Conservation (phyloP, 768 basidiomycete species). For the Rhizopogon vulgaris region DNA sequence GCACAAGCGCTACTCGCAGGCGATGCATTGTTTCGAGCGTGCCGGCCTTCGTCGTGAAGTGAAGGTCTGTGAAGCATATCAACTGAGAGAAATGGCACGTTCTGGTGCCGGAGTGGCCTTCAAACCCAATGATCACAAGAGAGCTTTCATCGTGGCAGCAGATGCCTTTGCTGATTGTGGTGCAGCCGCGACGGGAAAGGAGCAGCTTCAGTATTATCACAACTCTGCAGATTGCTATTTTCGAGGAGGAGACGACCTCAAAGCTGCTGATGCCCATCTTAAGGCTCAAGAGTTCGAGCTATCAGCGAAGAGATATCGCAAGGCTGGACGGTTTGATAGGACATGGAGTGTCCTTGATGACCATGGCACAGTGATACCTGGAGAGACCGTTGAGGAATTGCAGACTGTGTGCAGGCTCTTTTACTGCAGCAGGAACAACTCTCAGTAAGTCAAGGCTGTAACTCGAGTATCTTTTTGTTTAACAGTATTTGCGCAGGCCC, state of each 20-base stretch:
- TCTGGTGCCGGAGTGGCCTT: constrained; percentile 20
- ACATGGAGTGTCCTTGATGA: constrained; percentile 40
- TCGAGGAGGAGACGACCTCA: constrained; percentile 28
- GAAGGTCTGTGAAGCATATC: constrained; percentile 45
- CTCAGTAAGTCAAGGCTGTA: constrained; percentile 18
- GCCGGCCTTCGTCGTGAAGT: constrained; percentile 39
- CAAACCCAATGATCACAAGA: constrained; percentile 16
- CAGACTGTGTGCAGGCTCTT: constrained; percentile 38
- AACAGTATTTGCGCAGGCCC: constrained; percentile 29
- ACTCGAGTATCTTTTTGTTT: not conserved
- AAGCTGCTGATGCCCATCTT: constrained; percentile 41
- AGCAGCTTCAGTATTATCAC: constrained; percentile 31
- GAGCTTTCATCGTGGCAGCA: constrained; percentile 41
- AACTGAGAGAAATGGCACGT: constrained; percentile 47
- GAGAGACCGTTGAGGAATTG: constrained; percentile 30
- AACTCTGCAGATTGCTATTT: constrained; percentile 45
- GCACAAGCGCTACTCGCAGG: constrained; percentile 35
- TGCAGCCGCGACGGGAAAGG: constrained; percentile 20
- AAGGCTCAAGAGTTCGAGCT: constrained; percentile 36
- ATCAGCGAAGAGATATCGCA: constrained; percentile 44
- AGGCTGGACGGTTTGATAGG: constrained; percentile 45
- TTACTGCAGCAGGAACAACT: constrained; percentile 32
- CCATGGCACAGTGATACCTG: constrained; percentile 26
- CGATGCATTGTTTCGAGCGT: constrained; percentile 47
- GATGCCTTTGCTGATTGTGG: constrained; percentile 43